phyloP scores from a whole-genome alignment of 2,329 filamentous ascomycete genomes.

The Cytospora chrysosperma region DNA sequence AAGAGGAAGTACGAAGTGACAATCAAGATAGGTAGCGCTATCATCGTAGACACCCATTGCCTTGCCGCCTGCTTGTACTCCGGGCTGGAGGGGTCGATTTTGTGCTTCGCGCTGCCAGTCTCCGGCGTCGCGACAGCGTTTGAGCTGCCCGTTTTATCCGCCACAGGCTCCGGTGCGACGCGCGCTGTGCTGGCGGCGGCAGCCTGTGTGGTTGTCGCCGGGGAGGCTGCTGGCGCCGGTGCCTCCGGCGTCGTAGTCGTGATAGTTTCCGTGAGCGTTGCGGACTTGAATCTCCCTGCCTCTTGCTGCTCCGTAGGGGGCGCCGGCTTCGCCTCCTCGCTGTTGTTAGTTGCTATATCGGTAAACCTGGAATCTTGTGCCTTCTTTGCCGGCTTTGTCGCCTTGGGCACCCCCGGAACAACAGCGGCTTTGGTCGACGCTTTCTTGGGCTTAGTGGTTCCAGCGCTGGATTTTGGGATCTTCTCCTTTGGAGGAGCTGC shows the following conservation, averaged over 20 bases:
- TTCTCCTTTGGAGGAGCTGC: constrained; percentile 2
- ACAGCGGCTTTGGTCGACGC: constrained; percentile 3
- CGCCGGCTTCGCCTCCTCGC: neutral
- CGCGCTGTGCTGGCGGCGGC: too few species aligned
- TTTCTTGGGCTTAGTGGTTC: constrained; percentile 11
- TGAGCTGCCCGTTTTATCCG: too few species aligned
- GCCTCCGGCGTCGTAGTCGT: neutral
- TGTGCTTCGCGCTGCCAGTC: neutral
- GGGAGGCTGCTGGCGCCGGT: too few species aligned
- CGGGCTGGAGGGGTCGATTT: constrained; percentile 35
- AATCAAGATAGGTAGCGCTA: constrained; percentile 53
- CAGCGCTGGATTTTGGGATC: constrained; percentile 1
- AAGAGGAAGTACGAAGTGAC: constrained; percentile 57
- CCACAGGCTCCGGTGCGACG: too few species aligned
- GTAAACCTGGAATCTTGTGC: neutral
- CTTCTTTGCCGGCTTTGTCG: constrained; percentile 9
- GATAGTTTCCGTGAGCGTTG: neutral
- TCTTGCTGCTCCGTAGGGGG: too few species aligned
- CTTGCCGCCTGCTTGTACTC: constrained; percentile 46
- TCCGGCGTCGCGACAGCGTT: too few species aligned
- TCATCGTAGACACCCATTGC: constrained; percentile 47
- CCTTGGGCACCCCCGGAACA: neutral
- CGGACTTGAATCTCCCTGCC: neutral
- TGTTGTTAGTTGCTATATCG: neutral
- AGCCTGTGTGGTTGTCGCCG: too few species aligned